These are phyloP conservation scores for Colletotrichum sp. DNA, from an alignment of 2,329 filamentous ascomycete species.

Conservation along the genomic window DNA sequence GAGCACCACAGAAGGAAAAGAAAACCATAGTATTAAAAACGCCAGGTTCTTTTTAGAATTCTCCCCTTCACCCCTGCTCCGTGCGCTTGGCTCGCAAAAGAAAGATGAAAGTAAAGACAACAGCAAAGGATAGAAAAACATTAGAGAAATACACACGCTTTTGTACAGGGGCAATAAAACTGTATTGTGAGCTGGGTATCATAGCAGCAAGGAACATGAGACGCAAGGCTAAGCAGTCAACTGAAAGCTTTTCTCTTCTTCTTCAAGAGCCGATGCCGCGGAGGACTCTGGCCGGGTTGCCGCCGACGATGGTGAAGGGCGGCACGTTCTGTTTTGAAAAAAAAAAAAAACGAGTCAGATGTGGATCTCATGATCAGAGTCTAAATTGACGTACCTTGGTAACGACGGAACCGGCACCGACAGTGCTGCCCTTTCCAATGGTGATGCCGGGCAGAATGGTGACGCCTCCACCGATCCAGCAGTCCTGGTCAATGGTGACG, in stretches of 20 bases:
- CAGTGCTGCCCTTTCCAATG: constrained; percentile 78
- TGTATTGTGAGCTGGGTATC: constrained; percentile 21
- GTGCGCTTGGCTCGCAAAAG: constrained; percentile 7
- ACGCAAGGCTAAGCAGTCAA: background rate
- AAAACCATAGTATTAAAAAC: background rate
- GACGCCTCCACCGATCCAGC: constrained; percentile 80
- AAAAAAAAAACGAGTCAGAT: constrained; percentile 23
- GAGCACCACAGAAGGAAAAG: background rate
- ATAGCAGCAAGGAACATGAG: constrained; percentile 12
- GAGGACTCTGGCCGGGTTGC: constrained; percentile 70
- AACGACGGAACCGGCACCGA: constrained; percentile 86
- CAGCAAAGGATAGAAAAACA: background rate
- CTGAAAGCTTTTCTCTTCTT: background rate
- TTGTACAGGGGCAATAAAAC: constrained; percentile 7
- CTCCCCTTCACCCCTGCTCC: background rate
- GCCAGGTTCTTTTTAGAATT: background rate
- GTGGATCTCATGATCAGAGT: background rate
- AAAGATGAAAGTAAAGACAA: background rate
- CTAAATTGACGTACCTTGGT: constrained; percentile 64
- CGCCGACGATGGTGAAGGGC: constrained; percentile 71
- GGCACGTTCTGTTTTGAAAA: constrained; percentile 62
- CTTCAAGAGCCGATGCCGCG: constrained; percentile 38
- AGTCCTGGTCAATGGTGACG: constrained; percentile 84
- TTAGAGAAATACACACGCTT: background rate
- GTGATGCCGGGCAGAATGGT: constrained; percentile 80